Base-by-base conservation (phyloP, 495 filamentous ascomycete species). In the Bathelium albidoporum region DNA sequence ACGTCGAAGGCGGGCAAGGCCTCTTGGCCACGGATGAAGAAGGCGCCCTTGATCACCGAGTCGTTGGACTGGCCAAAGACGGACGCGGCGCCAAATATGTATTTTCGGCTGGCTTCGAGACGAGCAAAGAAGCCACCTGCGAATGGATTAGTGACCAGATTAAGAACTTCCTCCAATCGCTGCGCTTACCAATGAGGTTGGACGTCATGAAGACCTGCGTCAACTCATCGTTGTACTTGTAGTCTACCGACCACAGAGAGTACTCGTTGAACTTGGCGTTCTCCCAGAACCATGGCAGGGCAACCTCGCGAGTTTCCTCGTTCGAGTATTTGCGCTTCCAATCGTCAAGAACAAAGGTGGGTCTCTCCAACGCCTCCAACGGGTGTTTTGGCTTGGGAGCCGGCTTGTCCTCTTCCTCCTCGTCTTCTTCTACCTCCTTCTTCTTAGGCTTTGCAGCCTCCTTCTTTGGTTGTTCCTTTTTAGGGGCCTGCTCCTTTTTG, bases 281-380 rank as follows among this genome's bases (percentile, higher is more conserved):
- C 81, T 96, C 84, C 92, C 92, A 99, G 85, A 99, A 97, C 89
- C 92, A 99, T 73, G 93, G 91, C 68, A 97, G 77, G 68, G 92
- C 90, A 45, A 79, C 86, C 65, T 80, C 70, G 52, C 88, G 90
- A 63, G 89, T 92, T 55, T 97, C 93, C 67, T 88, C 81, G 85
- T 99, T 99, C 71, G 95, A 97, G 87, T 97, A 99, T 76, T 89
- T 85, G 71, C 92, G 90, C 87, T 99, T 99, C 89, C 87, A 95
- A 73, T 99, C 94, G 72, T 99, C 94, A 61, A 97, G 83, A 66
- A 84, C 79, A 71, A 97, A 79, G 59, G 85, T 86, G 52, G 95
- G 83, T 75, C 84, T 87, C 65, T 86, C 85, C 41, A 97, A 87
- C 69, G 84, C 81, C 77, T 96, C 94, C 66, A 95, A 83, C 65